These are phyloP conservation scores for Stropharia rugosoannulata DNA, from an alignment of 768 basidiomycete species.

Conservation along the genomic window DNA sequence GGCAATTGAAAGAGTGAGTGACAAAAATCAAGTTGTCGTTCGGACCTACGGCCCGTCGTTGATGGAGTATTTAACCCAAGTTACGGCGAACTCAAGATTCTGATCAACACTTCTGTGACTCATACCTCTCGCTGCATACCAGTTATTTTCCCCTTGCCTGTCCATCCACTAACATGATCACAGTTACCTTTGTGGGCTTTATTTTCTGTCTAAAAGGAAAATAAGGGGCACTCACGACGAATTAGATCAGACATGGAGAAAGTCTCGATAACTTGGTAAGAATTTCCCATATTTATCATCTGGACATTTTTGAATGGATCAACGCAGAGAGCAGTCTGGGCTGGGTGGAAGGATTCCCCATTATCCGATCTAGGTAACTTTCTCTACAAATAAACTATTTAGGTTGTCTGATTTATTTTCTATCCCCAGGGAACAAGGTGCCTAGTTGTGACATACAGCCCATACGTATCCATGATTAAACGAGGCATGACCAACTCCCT, in stretches of 20 bases:
- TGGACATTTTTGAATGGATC: not conserved
- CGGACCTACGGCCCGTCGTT: not conserved
- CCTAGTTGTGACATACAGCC: not conserved
- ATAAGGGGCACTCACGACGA: not conserved
- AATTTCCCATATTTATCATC: not conserved
- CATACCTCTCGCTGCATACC: not conserved
- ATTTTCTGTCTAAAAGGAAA: not conserved
- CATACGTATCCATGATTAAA: not conserved
- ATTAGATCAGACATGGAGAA: constrained; percentile 32
- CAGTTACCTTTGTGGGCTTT: constrained; percentile 17
- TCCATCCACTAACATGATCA: constrained; percentile 9
- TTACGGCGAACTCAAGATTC: not conserved
- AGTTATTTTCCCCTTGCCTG: not conserved
- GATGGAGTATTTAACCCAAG: too few species aligned
- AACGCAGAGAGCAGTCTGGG: constrained; percentile 51
- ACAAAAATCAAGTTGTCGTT: too few species aligned
- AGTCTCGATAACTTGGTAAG: constrained; percentile 68
- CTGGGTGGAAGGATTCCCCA: constrained; percentile 78
- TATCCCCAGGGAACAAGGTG: constrained; percentile 20
- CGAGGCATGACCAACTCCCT: not conserved
- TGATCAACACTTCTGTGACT: not conserved
- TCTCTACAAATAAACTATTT: not conserved
- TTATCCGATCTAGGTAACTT: constrained; percentile 61
- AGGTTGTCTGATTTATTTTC: not conserved
- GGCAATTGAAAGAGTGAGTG: too few species aligned